Conservation (phyloP, 2,329 filamentous ascomycete genomes). For the Apiospora phragmitis region DNA sequence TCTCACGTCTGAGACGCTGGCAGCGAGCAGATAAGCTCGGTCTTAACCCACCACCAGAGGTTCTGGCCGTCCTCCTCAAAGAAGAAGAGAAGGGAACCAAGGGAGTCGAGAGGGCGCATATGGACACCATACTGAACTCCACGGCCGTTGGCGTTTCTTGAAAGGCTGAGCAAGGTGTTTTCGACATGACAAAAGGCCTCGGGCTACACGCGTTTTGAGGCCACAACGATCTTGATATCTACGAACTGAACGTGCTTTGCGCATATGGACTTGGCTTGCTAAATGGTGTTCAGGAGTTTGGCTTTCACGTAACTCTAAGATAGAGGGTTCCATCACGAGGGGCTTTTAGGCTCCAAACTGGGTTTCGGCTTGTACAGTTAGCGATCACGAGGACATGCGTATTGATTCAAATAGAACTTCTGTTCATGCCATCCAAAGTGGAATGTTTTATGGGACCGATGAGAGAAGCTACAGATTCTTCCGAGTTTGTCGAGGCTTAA, state of each 20-base stretch:
- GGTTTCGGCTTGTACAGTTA: neutral
- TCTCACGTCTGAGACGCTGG: constrained; percentile 81
- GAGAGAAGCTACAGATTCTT: neutral
- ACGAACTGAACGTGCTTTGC: neutral
- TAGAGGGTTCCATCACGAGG: neutral
- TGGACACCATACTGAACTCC: constrained; percentile 66
- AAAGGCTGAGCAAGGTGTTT: neutral
- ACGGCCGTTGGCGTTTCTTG: constrained; percentile 37
- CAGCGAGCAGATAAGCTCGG: constrained; percentile 79
- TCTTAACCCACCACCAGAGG: constrained; percentile 85
- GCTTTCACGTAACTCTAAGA: neutral
- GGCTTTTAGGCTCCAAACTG: neutral
- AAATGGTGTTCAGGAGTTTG: neutral
- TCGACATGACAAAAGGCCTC: neutral
- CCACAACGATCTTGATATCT: neutral
- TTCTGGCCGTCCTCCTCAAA: constrained; percentile 79
- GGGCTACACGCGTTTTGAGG: neutral
- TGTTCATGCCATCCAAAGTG: neutral
- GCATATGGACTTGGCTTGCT: neutral
- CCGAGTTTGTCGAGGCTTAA: neutral
- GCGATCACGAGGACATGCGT: neutral
- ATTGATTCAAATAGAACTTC: neutral
- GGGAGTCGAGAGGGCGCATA: constrained; percentile 66
- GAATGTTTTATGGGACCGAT: neutral
- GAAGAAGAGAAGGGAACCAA: constrained; percentile 60